These are phyloP conservation scores for Ilex aquifolium DNA, from an alignment of 257 asterid species.

Conservation along the genomic window DNA sequence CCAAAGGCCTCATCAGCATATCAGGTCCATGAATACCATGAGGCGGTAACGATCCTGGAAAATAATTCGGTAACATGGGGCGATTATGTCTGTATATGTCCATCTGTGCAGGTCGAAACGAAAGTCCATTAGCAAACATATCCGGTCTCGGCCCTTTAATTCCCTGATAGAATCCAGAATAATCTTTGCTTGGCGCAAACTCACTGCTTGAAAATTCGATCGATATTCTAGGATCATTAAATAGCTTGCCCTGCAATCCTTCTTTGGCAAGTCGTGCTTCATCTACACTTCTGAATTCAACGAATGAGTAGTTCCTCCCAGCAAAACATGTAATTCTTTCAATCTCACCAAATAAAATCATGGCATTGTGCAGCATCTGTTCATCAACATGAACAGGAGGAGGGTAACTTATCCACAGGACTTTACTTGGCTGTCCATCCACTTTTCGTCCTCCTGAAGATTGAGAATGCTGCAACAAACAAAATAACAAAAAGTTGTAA, in stretches of 20 bases:
- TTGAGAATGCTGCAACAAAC: conserved; percentile 50
- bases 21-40: conserved; percentile 62
- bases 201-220: conserved; percentile 72
- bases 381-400: conserved; percentile 74
- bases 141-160: conserved; percentile 40
- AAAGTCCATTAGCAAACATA: conserved; percentile 31
- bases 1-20: conserved; percentile 40
- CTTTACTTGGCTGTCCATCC: conserved; percentile 57
- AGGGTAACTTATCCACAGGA: conserved; percentile 78
- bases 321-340: conserved; percentile 75
- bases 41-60: conserved; percentile 35
- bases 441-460: conserved; percentile 41
- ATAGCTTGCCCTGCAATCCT: conserved; percentile 92
- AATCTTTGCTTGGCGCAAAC: conserved; percentile 33
- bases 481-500: not conserved
- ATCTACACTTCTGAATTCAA: conserved; percentile 91
- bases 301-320: conserved; percentile 68
- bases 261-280: conserved; percentile 95
- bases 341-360: conserved; percentile 93
- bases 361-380: conserved; percentile 92
- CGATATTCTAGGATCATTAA: conserved; percentile 71
- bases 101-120: conserved; percentile 59
- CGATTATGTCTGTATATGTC: conserved; percentile 54
- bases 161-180: conserved; percentile 41
- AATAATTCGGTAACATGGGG: conserved; percentile 42